Evolutionary conservation across 106 monocot genomes (phyloP), one percentile per base, ranked within the genome.

Genomic region (Hemerocallis citrina): DNA sequence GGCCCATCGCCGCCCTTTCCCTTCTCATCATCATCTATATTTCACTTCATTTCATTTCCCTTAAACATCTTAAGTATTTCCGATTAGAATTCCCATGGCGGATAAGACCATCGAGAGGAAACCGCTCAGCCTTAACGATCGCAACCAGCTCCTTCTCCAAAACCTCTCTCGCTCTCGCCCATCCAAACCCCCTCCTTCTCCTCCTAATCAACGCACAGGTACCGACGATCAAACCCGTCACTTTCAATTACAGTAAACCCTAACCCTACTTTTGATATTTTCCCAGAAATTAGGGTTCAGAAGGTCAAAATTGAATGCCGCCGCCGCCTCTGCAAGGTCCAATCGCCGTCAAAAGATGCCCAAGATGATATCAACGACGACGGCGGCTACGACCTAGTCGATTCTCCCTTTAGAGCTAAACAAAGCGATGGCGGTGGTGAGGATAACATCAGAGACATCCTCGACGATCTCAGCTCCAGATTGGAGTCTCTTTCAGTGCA

Each of bases 121-220:
- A 24, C 91, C 91, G 22, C 82, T 88, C 69, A 92, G 98, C 50
- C 96, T 98, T 57, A 91, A 98, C 77, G 84, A 98, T 57, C 71
- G 85, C 25, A 57, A 79, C 47, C 58, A 73, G 30, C 70, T 67
- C 57, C 61, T 86, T 42, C 62, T 77, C 59, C 82, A 63, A 22
- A 63, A 52, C 48, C 70, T 89, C 40, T 80, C 89, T 11, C 62
- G 71, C 58, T 67, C 62, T 22, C 87, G 77, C 42, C 58, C 48
- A 7, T 25, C 67, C 44, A 48, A 54, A 7, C 56, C 71, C 24
- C 52, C 33, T 8, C 25, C 55, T 21, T 21, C 36, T 57, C 40
- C 19, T 34, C 55, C 30, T 4, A 42, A 43, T 48, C 45, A 14
- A 19, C 31, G 27, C 39, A 52, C 41, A 59, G 40, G 58, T 47